Percentiles rank a stretch among this genome's conserved stretches.
phyloP scores from a whole-genome alignment of 768 basidiomycete genomes.

The Tulasnella sp. region DNA sequence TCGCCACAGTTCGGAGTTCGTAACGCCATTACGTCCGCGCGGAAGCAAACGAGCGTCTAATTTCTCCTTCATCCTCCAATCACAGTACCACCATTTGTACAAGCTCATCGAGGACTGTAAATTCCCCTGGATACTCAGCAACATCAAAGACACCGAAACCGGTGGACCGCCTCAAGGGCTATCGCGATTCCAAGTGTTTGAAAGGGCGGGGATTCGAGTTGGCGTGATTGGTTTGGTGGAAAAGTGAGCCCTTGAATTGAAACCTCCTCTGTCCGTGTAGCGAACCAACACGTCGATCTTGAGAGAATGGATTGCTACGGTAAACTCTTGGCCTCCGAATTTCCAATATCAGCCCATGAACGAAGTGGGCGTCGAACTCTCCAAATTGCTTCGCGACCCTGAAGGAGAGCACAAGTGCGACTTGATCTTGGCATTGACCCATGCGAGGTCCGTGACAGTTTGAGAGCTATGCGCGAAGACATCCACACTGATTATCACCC shows the following conservation, averaged over 20 bases:
- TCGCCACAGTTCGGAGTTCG: conserved; percentile 40
- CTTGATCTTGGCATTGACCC: conserved; percentile 82
- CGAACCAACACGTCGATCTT: neutral
- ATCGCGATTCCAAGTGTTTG: conserved; percentile 65
- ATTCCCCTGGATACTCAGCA: conserved; percentile 91
- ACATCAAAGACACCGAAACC: conserved; percentile 74
- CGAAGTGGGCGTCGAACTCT: conserved; percentile 71
- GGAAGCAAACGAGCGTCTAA: neutral
- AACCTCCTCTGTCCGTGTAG: neutral
- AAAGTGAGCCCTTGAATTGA: conserved; percentile 52
- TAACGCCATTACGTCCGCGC: conserved; percentile 1
- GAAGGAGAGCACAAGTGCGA: conserved; percentile 72
- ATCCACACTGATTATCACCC: neutral
- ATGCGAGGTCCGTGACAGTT: conserved; percentile 59
- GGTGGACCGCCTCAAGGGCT: conserved; percentile 63
- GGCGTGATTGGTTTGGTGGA: conserved; percentile 89
- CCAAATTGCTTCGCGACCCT: conserved; percentile 71
- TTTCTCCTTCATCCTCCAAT: neutral
- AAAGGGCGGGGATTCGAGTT: conserved; percentile 68
- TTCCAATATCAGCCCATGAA: conserved; percentile 80
- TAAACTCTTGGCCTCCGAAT: conserved; percentile 81
- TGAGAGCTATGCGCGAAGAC: neutral
- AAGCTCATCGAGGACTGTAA: conserved; percentile 68
- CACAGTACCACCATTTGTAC: conserved; percentile 58
- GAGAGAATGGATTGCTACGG: conserved; percentile 88